Evolutionary conservation across 805 yeast genomes (phyloP).

Genomic region (Cyberlindnera galapagoensis): DNA sequence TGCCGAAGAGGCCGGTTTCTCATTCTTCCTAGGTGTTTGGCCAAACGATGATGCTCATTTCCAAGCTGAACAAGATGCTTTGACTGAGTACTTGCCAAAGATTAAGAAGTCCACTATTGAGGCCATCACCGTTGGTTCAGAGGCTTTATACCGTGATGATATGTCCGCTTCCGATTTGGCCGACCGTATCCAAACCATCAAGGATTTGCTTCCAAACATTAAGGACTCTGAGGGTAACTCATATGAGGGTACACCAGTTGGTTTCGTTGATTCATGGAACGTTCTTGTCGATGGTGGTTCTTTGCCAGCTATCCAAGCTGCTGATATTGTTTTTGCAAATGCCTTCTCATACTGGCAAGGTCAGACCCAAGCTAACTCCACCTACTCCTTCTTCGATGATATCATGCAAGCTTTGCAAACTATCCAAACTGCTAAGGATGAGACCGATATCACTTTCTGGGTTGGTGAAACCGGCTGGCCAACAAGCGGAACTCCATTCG

Average conservation of each 20-base stretch:
- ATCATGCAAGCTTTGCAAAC: conserved; percentile 95
- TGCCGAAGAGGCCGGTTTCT: conserved; percentile 70
- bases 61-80: conserved; percentile 66
- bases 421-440: conserved; percentile 81
- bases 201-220: conserved; percentile 50
- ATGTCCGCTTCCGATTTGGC: conserved; percentile 73
- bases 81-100: conserved; percentile 61
- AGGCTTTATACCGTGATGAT: conserved; percentile 89
- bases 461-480: conserved; percentile 99
- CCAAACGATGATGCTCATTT: conserved; percentile 83
- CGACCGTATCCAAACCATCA: conserved; percentile 53
- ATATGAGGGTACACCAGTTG: conserved; percentile 68
- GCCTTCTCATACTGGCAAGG: conserved; percentile 99
- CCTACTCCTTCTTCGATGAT: conserved; percentile 92
- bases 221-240: conserved; percentile 78
- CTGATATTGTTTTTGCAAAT: conserved; percentile 86
- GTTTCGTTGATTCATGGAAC: conserved; percentile 96
- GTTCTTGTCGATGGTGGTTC: conserved; percentile 75
- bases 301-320: conserved; percentile 63
- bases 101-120: conserved; percentile 64
- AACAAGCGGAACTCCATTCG: conserved; percentile 72
- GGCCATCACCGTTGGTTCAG: conserved; percentile 88
- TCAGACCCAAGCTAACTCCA: conserved; percentile 73
- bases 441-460: conserved; percentile 83
- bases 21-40: conserved; percentile 84